Percentiles rank a stretch among this genome's conserved stretches.
phyloP scores from a whole-genome alignment of 164 flowering plant species.

The Vitis labrusca region DNA sequence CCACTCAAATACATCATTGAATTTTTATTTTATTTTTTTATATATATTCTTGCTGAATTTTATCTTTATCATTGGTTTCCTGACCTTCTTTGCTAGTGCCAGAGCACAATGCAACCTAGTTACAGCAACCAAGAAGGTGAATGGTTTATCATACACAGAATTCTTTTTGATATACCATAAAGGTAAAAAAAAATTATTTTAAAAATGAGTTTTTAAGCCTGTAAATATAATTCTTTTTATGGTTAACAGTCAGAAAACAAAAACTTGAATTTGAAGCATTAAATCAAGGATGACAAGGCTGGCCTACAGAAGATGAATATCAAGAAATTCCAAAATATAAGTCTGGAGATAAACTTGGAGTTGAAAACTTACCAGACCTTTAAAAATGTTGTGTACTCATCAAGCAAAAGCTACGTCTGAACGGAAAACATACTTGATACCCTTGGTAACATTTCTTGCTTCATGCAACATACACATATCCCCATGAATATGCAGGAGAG shows the following conservation, averaged over 20 bases:
- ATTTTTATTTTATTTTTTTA: too few relatives aligned
- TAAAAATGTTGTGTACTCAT: slow-evolving; percentile 10
- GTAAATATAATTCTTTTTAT: neutral
- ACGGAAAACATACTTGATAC: slow-evolving; percentile 84
- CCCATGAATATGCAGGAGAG: slow-evolving; percentile 92
- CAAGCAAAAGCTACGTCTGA: slow-evolving; percentile 88
- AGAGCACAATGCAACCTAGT: neutral
- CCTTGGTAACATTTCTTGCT: slow-evolving; percentile 77
- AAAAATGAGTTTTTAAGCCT: too few relatives aligned
- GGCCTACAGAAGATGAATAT: neutral
- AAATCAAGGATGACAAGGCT: neutral
- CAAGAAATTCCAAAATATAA: neutral
- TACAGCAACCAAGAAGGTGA: neutral
- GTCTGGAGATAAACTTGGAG: neutral
- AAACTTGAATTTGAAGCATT: neutral
- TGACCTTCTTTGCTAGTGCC: too few relatives aligned
- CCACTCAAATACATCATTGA: too few relatives aligned
- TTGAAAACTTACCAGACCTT: slow-evolving; percentile 11
- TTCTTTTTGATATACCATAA: neutral
- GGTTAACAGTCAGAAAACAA: neutral
- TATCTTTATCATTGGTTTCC: too few relatives aligned
- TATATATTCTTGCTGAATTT: too few relatives aligned
- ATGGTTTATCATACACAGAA: neutral
- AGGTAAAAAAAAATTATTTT: neutral
- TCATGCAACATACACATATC: slow-evolving; percentile 92